Evolutionary conservation across 805 yeast genomes (phyloP).

Genomic region (Metschnikowia hibisci): DNA sequence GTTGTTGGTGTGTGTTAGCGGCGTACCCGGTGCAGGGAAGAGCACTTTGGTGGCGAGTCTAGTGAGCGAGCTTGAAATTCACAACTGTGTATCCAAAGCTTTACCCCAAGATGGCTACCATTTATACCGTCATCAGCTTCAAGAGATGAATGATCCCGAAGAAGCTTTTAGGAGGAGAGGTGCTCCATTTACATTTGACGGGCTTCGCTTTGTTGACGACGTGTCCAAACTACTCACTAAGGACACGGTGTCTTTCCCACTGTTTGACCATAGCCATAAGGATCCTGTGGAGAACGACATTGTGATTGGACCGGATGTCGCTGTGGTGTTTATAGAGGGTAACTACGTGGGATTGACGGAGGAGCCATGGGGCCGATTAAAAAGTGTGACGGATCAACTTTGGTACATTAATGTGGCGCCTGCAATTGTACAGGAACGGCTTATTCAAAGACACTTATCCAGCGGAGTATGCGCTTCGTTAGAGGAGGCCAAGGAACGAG

Average conservation of each 20-base stretch:
- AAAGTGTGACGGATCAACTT: conserved; percentile 35
- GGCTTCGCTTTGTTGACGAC: conserved; percentile 30
- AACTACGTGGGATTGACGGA: conserved; percentile 59
- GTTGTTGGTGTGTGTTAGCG: conserved; percentile 58
- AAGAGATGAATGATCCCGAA: conserved; percentile 47
- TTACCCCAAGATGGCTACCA: conserved; percentile 43
- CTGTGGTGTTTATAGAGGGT: conserved; percentile 72
- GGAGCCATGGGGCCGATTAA: conserved; percentile 56
- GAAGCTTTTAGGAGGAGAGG: conserved; percentile 69
- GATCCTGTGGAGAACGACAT: conserved; percentile 66
- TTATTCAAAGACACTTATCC: conserved; percentile 60
- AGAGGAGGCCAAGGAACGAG: conserved; percentile 50
- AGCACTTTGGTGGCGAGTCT: conserved; percentile 58
- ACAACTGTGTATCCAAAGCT: conserved; percentile 17
- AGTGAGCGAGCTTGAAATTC: conserved; percentile 27
- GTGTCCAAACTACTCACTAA: conserved; percentile 18
- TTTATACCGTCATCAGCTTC: conserved; percentile 29
- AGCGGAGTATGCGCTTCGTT: conserved; percentile 49
- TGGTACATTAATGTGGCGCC: conserved; percentile 52
- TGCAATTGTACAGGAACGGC: conserved; percentile 48
- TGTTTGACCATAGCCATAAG: conserved; percentile 68
- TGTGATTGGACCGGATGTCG: conserved; percentile 40
- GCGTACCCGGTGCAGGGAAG: conserved; percentile 86
- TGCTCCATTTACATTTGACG: conserved; percentile 82
- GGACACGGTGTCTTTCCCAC: conserved; percentile 51